Base-by-base conservation (phyloP, 345 rosid genomes). In the Toxicodendron radicans region DNA sequence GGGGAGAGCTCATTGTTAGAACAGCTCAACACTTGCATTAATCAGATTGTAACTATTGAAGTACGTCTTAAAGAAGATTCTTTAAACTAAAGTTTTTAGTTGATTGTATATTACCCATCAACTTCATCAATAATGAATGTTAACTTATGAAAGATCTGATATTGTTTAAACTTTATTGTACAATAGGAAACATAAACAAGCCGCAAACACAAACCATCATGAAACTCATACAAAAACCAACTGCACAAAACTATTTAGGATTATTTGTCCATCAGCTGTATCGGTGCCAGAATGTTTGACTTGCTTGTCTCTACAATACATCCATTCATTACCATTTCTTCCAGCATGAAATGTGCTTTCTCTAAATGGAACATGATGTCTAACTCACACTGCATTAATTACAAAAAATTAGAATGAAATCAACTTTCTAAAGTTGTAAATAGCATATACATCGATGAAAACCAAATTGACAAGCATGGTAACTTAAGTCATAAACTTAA, bases 361-460 rank as follows among this genome's bases (percentile, higher is more conserved):
- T 96, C 98, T 79, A 91, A 76, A 86, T 95, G 99, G 78, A 95
- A 92, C 99, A 95, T 93, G 80, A 95, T 95, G 79, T 95, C 99
- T 13, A 95, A 91, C 84, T 92, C 98, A 76, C 98, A 93, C 97
- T 95, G 86, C 75, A 64, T 8, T 8, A 27, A 51, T 21, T 20
- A 43, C 51, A 0, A 65, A 27, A 71, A 57, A 62, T 64, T 6
- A 10, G 7, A 17, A 41, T 16, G 13, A 54, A 71, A 58, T 27
- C 6, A 64, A 56, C 18, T 66, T 18, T 51, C 46, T 56, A 5
- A 13, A 14, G 43, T 16, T 24, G 11, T 24, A 53, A 60, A 75
- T n/a, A 23, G 54, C 14, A 74, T 5, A 49, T 10, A 68, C 67
- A 65, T 11, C 38, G 63, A 69, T 41, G 32, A 48, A 38, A 18